Evolutionary conservation across 306 rosid genomes (phyloP), one percentile per base, ranked within the genome.

Genomic region (Acacia melanoxylon): DNA sequence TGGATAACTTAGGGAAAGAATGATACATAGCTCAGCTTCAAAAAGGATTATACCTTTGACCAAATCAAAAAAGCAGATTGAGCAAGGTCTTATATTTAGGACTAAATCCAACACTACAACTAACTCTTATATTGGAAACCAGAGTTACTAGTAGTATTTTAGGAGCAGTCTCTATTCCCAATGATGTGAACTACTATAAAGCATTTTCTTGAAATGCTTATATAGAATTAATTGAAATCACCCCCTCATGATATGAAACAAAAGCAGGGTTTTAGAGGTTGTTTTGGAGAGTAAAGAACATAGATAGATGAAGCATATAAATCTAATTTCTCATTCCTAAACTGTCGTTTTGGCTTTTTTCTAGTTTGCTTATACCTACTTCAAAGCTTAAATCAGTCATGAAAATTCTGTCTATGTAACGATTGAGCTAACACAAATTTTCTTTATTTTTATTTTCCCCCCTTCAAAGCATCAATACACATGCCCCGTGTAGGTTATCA

Each of bases 401-500:
- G 70, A 66, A 31, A 25, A 33, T 29, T 81, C 46, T 59, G 65
- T 48, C 12, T 15, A 48, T 35, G 52, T 78, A 8, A 10, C 31
- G 31, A 48, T 82, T 31, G 56, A 78, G 54, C 56, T 31, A 0
- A 59, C 76, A 78, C 24, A 17, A 42, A 4, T n/a, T 54, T 82
- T 11, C 80, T 74, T 20, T 0, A 10, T 20, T 54, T 19, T 52
- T 0, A 4, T 14, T 12, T 16, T 0, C 3, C 27, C 3, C 12
- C 11, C 51, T 56, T 11, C 65, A 68, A 79, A 95, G 99, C 99
- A 63, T 93, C 95, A 62, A 90, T 95, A 68, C 99, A 92, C 90
- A 93, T 95, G 98, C 98, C 99, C 11, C 94, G 98, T 16, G 91
- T 95, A 79, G 98, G 98, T 81, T 93, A 90, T 86, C 94, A 93